phyloP scores from a whole-genome alignment of 148 eudicot species.

The Heliosperma pusillum region DNA sequence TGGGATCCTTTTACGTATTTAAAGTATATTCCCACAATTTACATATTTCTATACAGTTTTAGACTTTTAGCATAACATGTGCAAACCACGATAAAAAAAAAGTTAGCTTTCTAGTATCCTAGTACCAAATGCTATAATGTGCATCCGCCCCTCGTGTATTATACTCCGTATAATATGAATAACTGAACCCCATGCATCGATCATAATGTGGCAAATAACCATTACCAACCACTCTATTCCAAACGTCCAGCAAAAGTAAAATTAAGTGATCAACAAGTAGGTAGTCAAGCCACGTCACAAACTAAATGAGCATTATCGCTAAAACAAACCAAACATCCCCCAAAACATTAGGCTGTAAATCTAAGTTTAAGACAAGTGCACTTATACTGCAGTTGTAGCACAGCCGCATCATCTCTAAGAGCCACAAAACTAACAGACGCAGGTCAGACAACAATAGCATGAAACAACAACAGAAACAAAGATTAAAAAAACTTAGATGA shows the following conservation, averaged over 20 bases:
- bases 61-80: not conserved
- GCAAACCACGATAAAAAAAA: too few relatives aligned
- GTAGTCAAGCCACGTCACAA: not conserved
- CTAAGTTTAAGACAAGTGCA: not conserved
- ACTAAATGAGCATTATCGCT: not conserved
- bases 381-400: not conserved
- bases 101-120: too few relatives aligned
- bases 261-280: not conserved
- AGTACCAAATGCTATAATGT: too few relatives aligned
- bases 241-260: not conserved
- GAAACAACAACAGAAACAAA: not conserved
- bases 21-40: not conserved
- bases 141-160: too few relatives aligned
- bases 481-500: not conserved
- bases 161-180: too few relatives aligned
- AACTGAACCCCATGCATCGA: not conserved
- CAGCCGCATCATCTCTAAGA: not conserved
- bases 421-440: not conserved
- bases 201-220: not conserved
- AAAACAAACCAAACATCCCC: not conserved
- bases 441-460: too few relatives aligned
- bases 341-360: not conserved
- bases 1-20: not conserved
- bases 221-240: not conserved
- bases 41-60: not conserved